Evolutionary conservation across 495 filamentous ascomycete genomes (phyloP), one percentile per base, ranked within the genome.

Genomic region (Penicillium simplicissimum): DNA sequence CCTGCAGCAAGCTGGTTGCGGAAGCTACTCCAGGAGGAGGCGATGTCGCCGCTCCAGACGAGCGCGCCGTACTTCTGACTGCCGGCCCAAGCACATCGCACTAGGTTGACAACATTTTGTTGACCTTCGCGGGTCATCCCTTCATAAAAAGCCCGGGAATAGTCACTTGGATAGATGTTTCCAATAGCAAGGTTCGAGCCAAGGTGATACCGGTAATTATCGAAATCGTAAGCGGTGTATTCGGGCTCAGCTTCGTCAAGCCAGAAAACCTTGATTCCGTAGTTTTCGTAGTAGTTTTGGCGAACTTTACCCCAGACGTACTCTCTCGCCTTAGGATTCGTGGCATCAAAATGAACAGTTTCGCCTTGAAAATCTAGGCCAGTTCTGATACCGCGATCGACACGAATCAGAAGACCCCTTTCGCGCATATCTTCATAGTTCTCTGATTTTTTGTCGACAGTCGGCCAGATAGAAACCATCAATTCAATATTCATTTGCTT

Each of bases 401-500:
- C 72, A 3, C 82, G 78, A 62, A 87, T 81, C 7, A 87, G 74
- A 5, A 79, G 71, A 0, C 82, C 84, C 2, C 72, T 67, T 47
- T 81, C 82, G 25, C 82, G 69, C 83, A 85, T 85, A 48, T 83
- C 80, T 3, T 74, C 54, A 61, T 75, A 85, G 68, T 84, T 85
- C 51, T 80, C 75, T 2, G 78, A 82, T 23, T 64, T 61, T 13
- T 70, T 76, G 52, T 87, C 83, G 31, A 86, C 82, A 0, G 81
- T 84, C 0, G 84, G 84, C 83, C 82, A 86, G 64, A 86, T 78
- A 3, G 83, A 86, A 21, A 87, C 83, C 82, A 87, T 84, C 8
- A 84, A 72, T 55, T 86, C 80, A 48, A 86, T 73, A n/a, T 77
- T 73, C 52, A 85, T 65, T 2, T 74, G 70, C 34, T 81, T 70